Conservation (phyloP, 1,139 yeast genomes). For the Saccharomyces uvarum region DNA sequence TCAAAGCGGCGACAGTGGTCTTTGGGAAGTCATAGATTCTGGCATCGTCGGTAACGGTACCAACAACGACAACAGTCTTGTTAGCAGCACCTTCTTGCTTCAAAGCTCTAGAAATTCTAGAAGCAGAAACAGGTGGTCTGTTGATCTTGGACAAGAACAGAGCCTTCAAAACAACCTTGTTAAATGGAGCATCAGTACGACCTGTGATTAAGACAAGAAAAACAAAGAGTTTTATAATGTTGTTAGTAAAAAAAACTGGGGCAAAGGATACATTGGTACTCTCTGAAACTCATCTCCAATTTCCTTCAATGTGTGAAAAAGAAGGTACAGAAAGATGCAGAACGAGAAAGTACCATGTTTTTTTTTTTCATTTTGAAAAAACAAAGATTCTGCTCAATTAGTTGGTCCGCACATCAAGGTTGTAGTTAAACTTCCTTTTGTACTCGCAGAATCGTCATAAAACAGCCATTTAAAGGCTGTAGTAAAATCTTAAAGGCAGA, state of each 20-base stretch:
- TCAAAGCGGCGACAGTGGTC: constrained; percentile 96
- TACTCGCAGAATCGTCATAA: constrained; percentile 50
- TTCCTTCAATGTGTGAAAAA: constrained; percentile 9
- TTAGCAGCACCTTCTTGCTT: constrained; percentile 76
- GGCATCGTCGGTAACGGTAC: constrained; percentile 97
- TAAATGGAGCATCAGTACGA: constrained; percentile 98
- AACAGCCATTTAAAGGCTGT: not conserved
- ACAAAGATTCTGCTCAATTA: constrained; percentile 28
- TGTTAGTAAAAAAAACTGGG: constrained; percentile 19
- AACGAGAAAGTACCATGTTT: not conserved
- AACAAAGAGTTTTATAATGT: constrained; percentile 6
- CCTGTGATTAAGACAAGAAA: constrained; percentile 38
- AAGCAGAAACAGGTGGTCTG: constrained; percentile 98
- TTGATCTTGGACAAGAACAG: constrained; percentile 95
- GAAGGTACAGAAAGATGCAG: constrained; percentile 5
- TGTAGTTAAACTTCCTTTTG: constrained; percentile 23
- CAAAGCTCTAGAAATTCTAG: constrained; percentile 82
- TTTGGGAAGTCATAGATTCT: constrained; percentile 92
- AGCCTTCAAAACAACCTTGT: constrained; percentile 91
- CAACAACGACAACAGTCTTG: constrained; percentile 96
- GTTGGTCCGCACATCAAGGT: constrained; percentile 14
- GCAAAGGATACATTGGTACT: not conserved
- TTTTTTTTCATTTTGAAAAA: constrained; percentile 2
- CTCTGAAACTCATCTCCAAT: constrained; percentile 2
- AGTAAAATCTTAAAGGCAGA: not conserved